Evolutionary conservation across 345 rosid genomes (phyloP).

Genomic region (Capsella bursapastoris): DNA sequence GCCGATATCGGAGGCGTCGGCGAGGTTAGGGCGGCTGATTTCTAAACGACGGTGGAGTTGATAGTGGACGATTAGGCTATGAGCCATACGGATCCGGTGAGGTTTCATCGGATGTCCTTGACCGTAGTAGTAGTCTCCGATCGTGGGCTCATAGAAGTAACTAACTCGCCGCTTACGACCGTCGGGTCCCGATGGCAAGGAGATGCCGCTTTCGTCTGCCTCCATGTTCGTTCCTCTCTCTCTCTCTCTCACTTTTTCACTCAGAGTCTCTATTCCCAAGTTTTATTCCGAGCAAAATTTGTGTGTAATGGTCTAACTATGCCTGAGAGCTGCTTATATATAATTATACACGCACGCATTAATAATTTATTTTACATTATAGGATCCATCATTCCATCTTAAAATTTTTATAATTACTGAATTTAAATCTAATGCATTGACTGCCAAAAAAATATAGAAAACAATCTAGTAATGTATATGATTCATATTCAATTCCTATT

Average conservation of each 20-base stretch:
- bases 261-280: conserved; percentile 7
- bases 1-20: conserved; percentile 71
- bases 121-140: conserved; percentile 97
- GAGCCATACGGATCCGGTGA: conserved; percentile 98
- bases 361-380: background rate
- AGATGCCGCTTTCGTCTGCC: conserved; percentile 55
- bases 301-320: background rate
- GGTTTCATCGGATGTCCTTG: conserved; percentile 99
- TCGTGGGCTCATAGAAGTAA: conserved; percentile 97
- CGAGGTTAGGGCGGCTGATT: conserved; percentile 91
- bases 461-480: no score
- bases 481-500: no score
- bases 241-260: conserved; percentile 1
- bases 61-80: conserved; percentile 85
- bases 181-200: conserved; percentile 90
- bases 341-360: background rate
- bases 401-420: no score
- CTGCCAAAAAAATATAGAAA: no score
- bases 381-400: no score
- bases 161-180: conserved; percentile 84
- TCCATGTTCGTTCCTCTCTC: conserved; percentile 28
- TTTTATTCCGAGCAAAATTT: background rate
- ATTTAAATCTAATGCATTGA: no score
- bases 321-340: background rate
- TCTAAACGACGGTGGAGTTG: conserved; percentile 94